These are phyloP conservation scores for Aspergillus tubingensis DNA, from an alignment of 2,329 filamentous ascomycete species.

Conservation along the genomic window DNA sequence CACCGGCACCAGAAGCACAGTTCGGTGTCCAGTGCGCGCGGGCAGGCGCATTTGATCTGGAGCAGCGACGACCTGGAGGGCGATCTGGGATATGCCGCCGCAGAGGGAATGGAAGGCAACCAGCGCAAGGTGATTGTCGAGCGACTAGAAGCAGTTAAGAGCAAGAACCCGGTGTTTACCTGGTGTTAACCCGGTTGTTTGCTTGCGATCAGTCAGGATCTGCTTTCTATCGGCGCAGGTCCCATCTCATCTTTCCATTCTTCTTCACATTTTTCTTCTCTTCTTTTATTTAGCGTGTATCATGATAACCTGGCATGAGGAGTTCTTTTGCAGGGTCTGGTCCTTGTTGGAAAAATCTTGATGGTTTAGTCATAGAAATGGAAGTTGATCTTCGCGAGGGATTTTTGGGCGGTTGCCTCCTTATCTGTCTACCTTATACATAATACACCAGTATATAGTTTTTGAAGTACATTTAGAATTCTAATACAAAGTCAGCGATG, in stretches of 20 bases:
- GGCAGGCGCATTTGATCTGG: constrained; percentile 47
- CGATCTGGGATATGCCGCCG: constrained; percentile 90
- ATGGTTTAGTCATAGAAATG: constrained; percentile 40
- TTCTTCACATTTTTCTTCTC: not conserved
- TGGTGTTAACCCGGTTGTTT: constrained; percentile 69
- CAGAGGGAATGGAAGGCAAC: constrained; percentile 89
- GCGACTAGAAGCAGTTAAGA: constrained; percentile 91
- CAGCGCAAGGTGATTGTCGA: constrained; percentile 96
- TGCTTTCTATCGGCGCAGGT: constrained; percentile 4
- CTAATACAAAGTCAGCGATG: not conserved
- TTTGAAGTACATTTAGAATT: not conserved
- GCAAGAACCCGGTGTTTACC: constrained; percentile 91
- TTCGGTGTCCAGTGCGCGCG: constrained; percentile 45
- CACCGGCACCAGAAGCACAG: constrained; percentile 33
- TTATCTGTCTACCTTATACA: not conserved
- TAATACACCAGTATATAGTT: constrained; percentile 6
- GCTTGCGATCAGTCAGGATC: constrained; percentile 4
- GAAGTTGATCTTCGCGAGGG: constrained; percentile 10
- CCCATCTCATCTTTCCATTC: constrained; percentile 1
- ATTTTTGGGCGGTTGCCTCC: not conserved
- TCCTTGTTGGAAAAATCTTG: constrained; percentile 23
- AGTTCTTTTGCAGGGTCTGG: constrained; percentile 22
- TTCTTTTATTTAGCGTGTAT: constrained; percentile 29
- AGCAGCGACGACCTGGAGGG: constrained; percentile 81
- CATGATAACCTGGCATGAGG: constrained; percentile 28